Base-by-base conservation (phyloP, 352 stramenopile species). In the Globisporangium camurandrum region DNA sequence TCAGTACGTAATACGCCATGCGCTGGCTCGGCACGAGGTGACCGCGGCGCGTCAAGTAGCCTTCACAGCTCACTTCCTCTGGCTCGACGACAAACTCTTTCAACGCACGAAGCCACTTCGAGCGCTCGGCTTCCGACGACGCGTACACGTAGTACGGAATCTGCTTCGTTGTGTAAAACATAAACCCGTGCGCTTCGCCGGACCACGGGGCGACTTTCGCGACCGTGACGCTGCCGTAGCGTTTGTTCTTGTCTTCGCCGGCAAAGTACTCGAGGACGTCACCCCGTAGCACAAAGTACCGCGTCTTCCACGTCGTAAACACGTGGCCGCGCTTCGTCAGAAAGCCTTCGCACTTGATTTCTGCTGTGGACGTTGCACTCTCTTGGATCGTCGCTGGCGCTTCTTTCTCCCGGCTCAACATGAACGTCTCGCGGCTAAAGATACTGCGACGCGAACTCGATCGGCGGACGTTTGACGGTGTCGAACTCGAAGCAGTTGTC, bases 221-320 rank as follows among this genome's bases (percentile, higher is more conserved):
- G 24, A 95, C 78, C 41, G 78, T 84, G 6, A 95, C 84, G n/a
- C 71, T 83, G 19, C 84, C 84, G 43, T 93, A 89, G 38, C 82
- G 81, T 57, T 93, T 93, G 31, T 59, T 67, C 62, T 93, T 94
- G 51, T 90, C 81, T 56, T 93, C 84, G 36, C 75, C 70, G 2
- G 79, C 71, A 39, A 89, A 94, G 54, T 94, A 94, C 51, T 92
- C 83, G 41, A 94, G 61, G 44, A 89, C 73, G 28, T 92, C 86
- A 10, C 77, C 75, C 20, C 80, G 70, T 37, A 95, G 58, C 30
- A 87, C 86, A 56, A 95, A 95, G 65, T 92, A 95, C 22, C 84
- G 77, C 52, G 83, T 95, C 64, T 93, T 95, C 84, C 84, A 95
- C 63, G 89, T 95, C 24, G 82, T 95, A 44, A 93, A 91, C 60